Percentiles rank a stretch among this genome's conserved stretches.
Evolutionary conservation across 2,329 filamentous ascomycete genomes (phyloP).

Genomic region (Hansfordia pulvinata): DNA sequence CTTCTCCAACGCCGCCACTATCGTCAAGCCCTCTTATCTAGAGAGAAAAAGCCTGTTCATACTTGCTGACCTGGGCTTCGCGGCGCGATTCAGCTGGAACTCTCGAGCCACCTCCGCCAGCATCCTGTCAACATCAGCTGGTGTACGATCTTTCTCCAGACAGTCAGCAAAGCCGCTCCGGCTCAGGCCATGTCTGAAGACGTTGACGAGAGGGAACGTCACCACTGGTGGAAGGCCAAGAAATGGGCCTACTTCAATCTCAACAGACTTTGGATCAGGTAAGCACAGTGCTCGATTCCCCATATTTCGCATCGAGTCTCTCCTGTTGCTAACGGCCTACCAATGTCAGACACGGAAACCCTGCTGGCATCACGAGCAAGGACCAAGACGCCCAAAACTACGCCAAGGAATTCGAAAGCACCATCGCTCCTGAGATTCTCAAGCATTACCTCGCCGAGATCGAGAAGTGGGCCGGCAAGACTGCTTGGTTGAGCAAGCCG

Average conservation of each 20-base stretch:
- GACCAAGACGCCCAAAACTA: slow-evolving; percentile 67
- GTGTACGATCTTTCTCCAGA: slow-evolving; percentile 89
- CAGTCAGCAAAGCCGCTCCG: slow-evolving; percentile 76
- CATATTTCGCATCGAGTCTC: too few species aligned
- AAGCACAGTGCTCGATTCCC: slow-evolving; percentile 16
- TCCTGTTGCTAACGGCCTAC: too few species aligned
- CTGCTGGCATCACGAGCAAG: slow-evolving; percentile 60
- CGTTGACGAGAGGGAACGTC: slow-evolving; percentile 72
- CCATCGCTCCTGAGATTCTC: slow-evolving; percentile 89
- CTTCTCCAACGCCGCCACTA: too few species aligned
- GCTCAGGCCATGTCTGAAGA: slow-evolving; percentile 66
- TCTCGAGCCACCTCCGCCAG: slow-evolving; percentile 63
- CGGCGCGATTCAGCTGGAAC: slow-evolving; percentile 55
- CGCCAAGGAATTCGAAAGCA: slow-evolving; percentile 79
- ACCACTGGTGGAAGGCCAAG: slow-evolving; percentile 99
- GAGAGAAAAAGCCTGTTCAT: too few species aligned
- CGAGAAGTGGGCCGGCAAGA: slow-evolving; percentile 94
- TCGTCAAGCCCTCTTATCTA: too few species aligned
- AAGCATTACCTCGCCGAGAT: slow-evolving; percentile 91
- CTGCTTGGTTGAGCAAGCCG: slow-evolving; percentile 86
- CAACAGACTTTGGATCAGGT: slow-evolving; percentile 90
- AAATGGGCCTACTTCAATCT: slow-evolving; percentile 99
- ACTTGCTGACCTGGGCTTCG: too few species aligned
- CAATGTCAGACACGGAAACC: slow-evolving; percentile 69
- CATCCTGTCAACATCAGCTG: slow-evolving; percentile 81